Conservation (phyloP, 2,329 filamentous ascomycete genomes). For the Juglanconis oblonga region DNA sequence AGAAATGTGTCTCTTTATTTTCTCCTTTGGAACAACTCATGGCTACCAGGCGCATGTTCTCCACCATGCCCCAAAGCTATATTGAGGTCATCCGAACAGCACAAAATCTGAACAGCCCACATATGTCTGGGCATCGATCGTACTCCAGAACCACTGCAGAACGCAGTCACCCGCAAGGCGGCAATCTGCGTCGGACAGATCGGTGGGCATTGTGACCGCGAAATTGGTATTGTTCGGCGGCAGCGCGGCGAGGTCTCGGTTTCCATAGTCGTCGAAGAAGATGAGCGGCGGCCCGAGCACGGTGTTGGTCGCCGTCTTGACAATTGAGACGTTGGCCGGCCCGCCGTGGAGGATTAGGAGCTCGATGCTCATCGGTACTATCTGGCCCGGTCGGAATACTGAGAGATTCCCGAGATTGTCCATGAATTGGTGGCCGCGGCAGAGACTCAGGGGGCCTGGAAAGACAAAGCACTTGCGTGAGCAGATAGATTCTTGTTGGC, state of each 20-base stretch:
- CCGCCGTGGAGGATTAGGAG: constrained; percentile 5
- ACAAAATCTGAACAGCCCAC: constrained; percentile 10
- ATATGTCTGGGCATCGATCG: constrained; percentile 8
- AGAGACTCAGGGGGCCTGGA: constrained; percentile 4
- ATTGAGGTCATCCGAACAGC: neutral
- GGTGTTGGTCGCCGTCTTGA: constrained; percentile 7
- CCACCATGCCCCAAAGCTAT: no score
- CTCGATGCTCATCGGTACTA: constrained; percentile 9
- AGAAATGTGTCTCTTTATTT: no score
- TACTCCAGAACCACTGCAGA: constrained; percentile 10
- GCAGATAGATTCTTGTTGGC: neutral
- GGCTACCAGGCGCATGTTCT: no score
- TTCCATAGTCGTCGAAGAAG: constrained; percentile 5
- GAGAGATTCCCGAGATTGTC: constrained; percentile 5
- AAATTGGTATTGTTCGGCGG: constrained; percentile 11
- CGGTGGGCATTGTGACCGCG: constrained; percentile 7
- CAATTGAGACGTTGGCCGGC: constrained; percentile 6
- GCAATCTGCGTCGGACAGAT: neutral
- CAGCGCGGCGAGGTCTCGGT: constrained; percentile 1
- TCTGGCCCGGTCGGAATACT: constrained; percentile 7
- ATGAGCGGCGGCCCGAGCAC: constrained; percentile 2
- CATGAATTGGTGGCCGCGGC: constrained; percentile 7
- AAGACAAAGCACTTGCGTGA: neutral
- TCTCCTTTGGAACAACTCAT: no score
- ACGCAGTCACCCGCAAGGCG: constrained; percentile 5